These are phyloP conservation scores for Pseudogymnoascus sp. DNA, from an alignment of 2,329 filamentous ascomycete species.

Conservation along the genomic window DNA sequence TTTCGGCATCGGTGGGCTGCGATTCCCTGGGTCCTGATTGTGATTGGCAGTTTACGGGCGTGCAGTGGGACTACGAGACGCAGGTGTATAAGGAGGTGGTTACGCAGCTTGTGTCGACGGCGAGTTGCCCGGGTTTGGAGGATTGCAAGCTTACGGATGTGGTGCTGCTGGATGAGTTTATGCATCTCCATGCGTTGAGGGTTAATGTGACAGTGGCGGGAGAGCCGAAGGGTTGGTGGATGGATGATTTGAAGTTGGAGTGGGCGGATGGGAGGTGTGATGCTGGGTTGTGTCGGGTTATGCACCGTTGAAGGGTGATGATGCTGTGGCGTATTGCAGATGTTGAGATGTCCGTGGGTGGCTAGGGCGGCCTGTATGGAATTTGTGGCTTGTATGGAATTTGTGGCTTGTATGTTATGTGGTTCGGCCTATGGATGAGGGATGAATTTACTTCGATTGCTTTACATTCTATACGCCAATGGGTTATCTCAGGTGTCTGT, in stretches of 20 bases:
- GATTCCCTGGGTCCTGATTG: slow-evolving; percentile 28
- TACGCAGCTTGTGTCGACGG: slow-evolving; percentile 20
- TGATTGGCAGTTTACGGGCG: slow-evolving; percentile 31
- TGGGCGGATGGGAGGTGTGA: not conserved
- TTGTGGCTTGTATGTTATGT: not conserved
- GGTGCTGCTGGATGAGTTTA: slow-evolving; percentile 22
- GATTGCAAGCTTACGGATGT: slow-evolving; percentile 27
- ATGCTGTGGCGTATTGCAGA: not conserved
- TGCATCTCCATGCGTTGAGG: slow-evolving; percentile 32
- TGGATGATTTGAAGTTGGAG: not conserved
- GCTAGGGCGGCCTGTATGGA: not conserved
- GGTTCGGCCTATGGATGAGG: not conserved
- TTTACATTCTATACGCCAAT: not conserved
- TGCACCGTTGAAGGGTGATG: not conserved
- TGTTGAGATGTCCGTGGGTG: not conserved
- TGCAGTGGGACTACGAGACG: slow-evolving; percentile 22
- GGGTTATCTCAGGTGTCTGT: not conserved
- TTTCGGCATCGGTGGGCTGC: slow-evolving; percentile 32
- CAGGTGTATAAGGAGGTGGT: slow-evolving; percentile 19
- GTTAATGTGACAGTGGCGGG: slow-evolving; percentile 34
- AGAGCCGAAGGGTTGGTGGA: slow-evolving; percentile 36
- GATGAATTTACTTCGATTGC: not conserved
- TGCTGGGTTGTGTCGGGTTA: not conserved
- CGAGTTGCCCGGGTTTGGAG: slow-evolving; percentile 23
- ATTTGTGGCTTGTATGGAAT: not conserved